phyloP scores from a whole-genome alignment of 2,329 filamentous ascomycete genomes.

The Stagonosporopsis chrysanthemi region DNA sequence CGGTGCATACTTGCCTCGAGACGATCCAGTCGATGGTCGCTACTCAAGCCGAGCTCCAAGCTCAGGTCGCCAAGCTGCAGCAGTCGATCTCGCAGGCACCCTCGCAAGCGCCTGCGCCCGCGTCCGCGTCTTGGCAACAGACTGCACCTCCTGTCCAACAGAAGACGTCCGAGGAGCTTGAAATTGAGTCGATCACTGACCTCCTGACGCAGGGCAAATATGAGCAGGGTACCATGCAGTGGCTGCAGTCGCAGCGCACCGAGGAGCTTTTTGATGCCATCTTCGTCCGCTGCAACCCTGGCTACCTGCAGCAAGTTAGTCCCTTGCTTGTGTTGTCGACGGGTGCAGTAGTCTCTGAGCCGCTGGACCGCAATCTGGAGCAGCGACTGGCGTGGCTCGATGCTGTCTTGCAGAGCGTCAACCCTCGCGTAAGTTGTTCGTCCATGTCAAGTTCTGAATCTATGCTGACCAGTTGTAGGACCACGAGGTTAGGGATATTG shows the following conservation, averaged over 20 bases:
- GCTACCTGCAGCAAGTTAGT: slow-evolving; percentile 63
- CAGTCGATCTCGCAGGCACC: slow-evolving; percentile 48
- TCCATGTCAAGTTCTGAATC: not conserved
- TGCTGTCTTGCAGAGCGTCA: slow-evolving; percentile 61
- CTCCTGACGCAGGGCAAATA: slow-evolving; percentile 66
- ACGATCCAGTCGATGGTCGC: slow-evolving; percentile 74
- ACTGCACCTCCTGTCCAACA: slow-evolving; percentile 52
- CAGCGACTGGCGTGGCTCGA: slow-evolving; percentile 67
- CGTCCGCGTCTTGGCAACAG: slow-evolving; percentile 32
- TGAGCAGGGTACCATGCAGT: slow-evolving; percentile 60
- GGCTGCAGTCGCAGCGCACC: slow-evolving; percentile 68
- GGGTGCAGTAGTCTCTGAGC: slow-evolving; percentile 67
- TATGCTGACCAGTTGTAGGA: slow-evolving; percentile 50
- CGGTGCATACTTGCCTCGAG: slow-evolving; percentile 71
- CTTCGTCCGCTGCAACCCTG: slow-evolving; percentile 65
- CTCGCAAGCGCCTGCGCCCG: slow-evolving; percentile 16
- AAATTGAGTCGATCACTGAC: slow-evolving; percentile 68
- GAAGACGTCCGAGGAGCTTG: slow-evolving; percentile 60
- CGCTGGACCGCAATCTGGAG: slow-evolving; percentile 60
- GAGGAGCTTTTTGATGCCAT: slow-evolving; percentile 68
- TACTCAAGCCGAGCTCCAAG: slow-evolving; percentile 73
- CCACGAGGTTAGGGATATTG: slow-evolving; percentile 63
- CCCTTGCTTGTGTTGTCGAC: slow-evolving; percentile 68
- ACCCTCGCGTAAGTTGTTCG: slow-evolving; percentile 58
- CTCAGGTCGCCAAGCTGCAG: slow-evolving; percentile 56